Conservation (phyloP, 331 rosid species). For the Quercus lobata region DNA sequence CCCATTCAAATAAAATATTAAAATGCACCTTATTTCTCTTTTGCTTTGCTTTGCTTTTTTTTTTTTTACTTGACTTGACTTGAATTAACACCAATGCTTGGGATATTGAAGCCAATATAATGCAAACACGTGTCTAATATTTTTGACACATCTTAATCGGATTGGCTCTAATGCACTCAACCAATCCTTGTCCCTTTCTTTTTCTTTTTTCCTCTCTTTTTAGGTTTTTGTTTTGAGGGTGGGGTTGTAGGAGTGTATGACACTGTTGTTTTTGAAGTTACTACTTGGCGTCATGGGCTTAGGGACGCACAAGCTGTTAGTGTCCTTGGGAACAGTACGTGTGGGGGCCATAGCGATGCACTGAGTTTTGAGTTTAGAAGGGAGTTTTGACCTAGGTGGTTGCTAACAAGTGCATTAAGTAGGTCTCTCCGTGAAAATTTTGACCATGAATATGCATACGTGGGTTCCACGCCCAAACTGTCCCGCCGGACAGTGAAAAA, state of each 20-base stretch:
- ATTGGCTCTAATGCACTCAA: too few species aligned
- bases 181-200: not conserved
- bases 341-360: not conserved
- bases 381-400: constrained; percentile 47
- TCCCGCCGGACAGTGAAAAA: constrained; percentile 34
- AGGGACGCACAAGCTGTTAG: not conserved
- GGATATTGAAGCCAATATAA: too few species aligned
- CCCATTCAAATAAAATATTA: not conserved
- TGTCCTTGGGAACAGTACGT: not conserved
- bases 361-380: too few species aligned
- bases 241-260: too few species aligned
- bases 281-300: not conserved
- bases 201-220: not conserved
- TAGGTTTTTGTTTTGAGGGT: too few species aligned
- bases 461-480: constrained; percentile 18
- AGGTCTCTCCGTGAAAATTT: constrained; percentile 16
- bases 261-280: not conserved
- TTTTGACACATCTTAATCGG: too few species aligned
- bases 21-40: not conserved
- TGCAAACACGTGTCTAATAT: too few species aligned
- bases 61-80: not conserved
- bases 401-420: constrained; percentile 6
- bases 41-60: not conserved
- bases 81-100: too few species aligned
- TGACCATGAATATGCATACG: constrained; percentile 12